Evolutionary conservation across 1,284 basidiomycete genomes (phyloP).

Genomic region (Trichosporon coremiiforme): DNA sequence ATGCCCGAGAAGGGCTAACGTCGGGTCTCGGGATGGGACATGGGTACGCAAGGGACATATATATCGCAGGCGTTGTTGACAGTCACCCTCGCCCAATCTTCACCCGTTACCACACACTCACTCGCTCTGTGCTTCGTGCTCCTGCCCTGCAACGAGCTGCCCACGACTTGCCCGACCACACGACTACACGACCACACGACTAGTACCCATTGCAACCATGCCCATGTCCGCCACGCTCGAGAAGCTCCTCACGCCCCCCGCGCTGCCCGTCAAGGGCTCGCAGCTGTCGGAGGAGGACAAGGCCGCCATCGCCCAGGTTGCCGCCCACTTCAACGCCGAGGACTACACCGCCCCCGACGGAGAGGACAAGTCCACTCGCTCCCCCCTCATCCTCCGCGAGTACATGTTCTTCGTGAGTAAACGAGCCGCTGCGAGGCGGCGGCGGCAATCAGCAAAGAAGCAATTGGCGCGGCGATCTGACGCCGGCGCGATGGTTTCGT

Average conservation of each 20-base stretch:
- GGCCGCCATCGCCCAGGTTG: slow-evolving; percentile 26
- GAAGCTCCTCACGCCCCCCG: slow-evolving; percentile 14
- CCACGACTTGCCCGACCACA: not conserved
- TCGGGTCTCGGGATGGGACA: too few species aligned
- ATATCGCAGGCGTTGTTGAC: not conserved
- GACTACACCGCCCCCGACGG: slow-evolving; percentile 35
- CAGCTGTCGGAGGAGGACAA: slow-evolving; percentile 8
- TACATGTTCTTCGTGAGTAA: slow-evolving; percentile 50
- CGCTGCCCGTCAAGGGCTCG: slow-evolving; percentile 4
- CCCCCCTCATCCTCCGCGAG: slow-evolving; percentile 41
- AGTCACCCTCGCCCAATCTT: not conserved
- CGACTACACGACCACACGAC: too few species aligned
- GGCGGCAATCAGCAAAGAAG: too few species aligned
- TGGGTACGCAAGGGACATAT: not conserved
- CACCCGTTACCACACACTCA: too few species aligned
- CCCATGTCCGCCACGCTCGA: not conserved
- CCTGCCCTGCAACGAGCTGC: not conserved
- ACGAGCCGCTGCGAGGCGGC: too few species aligned
- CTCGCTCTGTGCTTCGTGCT: not conserved
- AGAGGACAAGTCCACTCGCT: slow-evolving; percentile 29
- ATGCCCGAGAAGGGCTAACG: slow-evolving; percentile 6
- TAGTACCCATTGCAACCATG: too few species aligned
- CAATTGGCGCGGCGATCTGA: not conserved
- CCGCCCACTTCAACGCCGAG: slow-evolving; percentile 37
- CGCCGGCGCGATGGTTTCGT: too few species aligned